A percentile compares a stretch with the other conserved stretches of the same genome.
These are phyloP conservation scores for Fusarium caatingaense DNA, from an alignment of 2,329 filamentous ascomycete species.

Conservation along the genomic window DNA sequence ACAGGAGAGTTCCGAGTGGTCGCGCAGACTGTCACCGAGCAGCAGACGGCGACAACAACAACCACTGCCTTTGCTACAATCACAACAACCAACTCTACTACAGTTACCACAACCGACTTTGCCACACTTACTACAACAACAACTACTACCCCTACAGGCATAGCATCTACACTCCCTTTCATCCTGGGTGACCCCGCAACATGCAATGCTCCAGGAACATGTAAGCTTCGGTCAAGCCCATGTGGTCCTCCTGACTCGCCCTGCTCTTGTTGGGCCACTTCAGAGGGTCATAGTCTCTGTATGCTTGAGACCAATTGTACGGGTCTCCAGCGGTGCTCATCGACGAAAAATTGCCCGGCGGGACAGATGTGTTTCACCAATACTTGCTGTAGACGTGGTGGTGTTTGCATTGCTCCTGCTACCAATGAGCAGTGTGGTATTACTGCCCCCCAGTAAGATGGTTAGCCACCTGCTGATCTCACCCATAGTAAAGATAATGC, in stretches of 20 bases:
- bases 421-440: background rate
- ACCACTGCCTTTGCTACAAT: background rate
- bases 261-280: background rate
- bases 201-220: background rate
- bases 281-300: background rate
- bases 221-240: background rate
- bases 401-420: background rate
- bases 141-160: background rate
- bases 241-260: no score
- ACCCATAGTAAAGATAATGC: no score
- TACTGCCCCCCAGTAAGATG: background rate
- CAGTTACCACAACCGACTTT: background rate
- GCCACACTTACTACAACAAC: background rate
- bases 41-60: background rate
- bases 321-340: background rate
- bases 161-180: background rate
- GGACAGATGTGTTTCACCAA: background rate
- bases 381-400: background rate
- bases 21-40: background rate
- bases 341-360: background rate
- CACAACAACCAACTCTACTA: background rate
- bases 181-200: background rate
- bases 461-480: no score
- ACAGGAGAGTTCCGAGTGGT: background rate
- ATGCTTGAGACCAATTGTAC: background rate